Evolutionary conservation across 164 flowering plant genomes (phyloP), one percentile per base, ranked within the genome.

Genomic region (Magnolia kwangsiensis): DNA sequence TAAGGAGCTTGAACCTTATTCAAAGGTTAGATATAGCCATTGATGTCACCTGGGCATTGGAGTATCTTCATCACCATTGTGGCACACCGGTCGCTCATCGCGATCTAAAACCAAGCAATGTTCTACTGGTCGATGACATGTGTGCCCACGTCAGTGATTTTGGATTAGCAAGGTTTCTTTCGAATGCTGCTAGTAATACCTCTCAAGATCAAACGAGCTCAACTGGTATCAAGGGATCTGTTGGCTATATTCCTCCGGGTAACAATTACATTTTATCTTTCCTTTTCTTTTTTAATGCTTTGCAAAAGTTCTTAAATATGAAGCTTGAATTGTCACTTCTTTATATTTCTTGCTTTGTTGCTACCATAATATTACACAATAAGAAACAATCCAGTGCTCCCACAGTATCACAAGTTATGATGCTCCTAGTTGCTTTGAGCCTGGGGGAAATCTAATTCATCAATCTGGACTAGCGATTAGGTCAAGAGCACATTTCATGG

Each of bases 11-110:
- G 75, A 81, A 29, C 73, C 64, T 86, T 16, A 69, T 63, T 16
- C 77, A 77, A 55, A 81, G 88, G 76, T 18, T 86, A 45, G 72
- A 76, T 21, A 77, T 86, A 13, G 82, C 83, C 58, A 81, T 84
- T 14, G 84, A 83, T 76, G 84, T 83, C 2, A 84, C 87, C 72
- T 76, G 45, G 29, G 85, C 84, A 1, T 49, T 85, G 72, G 84
- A 80, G 7, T 85, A 85, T 76, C 84, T 85, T 23, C 87, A 85
- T 71, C 74, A 75, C 29, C 37, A 80, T 13, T 72, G 80, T 31
- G 50, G 74, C 3, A 74, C 69, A 23, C 73, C 73, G 1, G 19
- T 70, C 23, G 50, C 74, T 50, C 80, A 80, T 21, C 72, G 80
- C n/a, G 80, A 80, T 66, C 27, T 77, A 51, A 80, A 80, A 63